Evolutionary conservation across 495 filamentous ascomycete species (phyloP).

Genomic region (Podospora pseudopauciseta): DNA sequence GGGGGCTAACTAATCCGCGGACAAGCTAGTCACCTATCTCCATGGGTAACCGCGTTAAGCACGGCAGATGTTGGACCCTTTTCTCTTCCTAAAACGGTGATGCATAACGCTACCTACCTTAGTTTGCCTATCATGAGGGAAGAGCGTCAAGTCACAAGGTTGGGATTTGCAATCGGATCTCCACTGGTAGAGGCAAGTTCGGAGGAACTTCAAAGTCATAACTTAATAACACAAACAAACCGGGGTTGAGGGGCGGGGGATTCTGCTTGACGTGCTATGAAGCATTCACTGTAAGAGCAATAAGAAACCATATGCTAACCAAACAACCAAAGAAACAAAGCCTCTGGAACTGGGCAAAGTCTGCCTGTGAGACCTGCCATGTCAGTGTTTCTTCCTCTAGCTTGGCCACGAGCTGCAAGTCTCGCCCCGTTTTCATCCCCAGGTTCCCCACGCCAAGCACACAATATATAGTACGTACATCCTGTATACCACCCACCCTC

Average conservation of each 20-base stretch:
- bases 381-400: too few relatives aligned
- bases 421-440: not conserved
- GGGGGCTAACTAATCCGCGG: not conserved
- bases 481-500: not conserved
- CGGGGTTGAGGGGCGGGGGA: too few relatives aligned
- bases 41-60: not conserved
- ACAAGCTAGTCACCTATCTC: not conserved
- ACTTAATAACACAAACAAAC: not conserved
- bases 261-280: not conserved
- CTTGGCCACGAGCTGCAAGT: too few relatives aligned
- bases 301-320: not conserved
- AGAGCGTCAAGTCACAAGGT: not conserved
- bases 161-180: conserved; percentile 3
- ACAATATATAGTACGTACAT: not conserved
- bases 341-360: not conserved
- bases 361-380: too few relatives aligned
- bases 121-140: not conserved
- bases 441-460: not conserved
- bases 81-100: not conserved
- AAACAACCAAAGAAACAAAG: not conserved
- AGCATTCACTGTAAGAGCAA: not conserved
- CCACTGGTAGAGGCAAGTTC: not conserved
- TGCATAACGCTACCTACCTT: not conserved
- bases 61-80: not conserved
- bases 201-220: not conserved